Evolutionary conservation across 1,284 basidiomycete genomes (phyloP).

Genomic region (Anthracocystis walkeri): DNA sequence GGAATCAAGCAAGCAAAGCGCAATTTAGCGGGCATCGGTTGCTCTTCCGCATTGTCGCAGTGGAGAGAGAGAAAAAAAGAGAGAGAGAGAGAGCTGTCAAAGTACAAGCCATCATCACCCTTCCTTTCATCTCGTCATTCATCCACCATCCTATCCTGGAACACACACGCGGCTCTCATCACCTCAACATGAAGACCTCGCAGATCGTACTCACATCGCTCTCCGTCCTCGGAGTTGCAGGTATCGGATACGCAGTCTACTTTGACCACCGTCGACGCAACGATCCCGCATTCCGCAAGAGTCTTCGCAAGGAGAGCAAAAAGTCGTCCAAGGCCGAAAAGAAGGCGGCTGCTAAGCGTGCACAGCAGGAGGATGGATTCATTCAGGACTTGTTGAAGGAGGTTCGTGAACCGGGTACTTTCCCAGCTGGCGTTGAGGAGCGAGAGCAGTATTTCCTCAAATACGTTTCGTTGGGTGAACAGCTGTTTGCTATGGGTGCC

Average conservation of each 20-base stretch:
- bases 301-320: conserved; percentile 79
- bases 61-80: not conserved
- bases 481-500: conserved; percentile 80
- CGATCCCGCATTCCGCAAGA: conserved; percentile 87
- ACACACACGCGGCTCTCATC: no score
- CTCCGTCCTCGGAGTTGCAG: conserved; percentile 55
- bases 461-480: conserved; percentile 88
- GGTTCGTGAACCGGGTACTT: conserved; percentile 50
- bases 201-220: conserved; percentile 50
- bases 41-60: conserved; percentile 3
- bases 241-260: conserved; percentile 73
- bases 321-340: conserved; percentile 75
- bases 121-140: not conserved
- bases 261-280: conserved; percentile 95
- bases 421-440: conserved; percentile 78
- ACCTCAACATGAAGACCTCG: conserved; percentile 49
- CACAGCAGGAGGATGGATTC: conserved; percentile 53
- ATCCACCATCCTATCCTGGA: not conserved
- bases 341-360: conserved; percentile 69
- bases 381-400: conserved; percentile 58
- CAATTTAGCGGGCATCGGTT: not conserved
- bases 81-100: not conserved
- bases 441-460: conserved; percentile 79
- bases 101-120: not conserved
- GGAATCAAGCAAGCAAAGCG: no score